Evolutionary conservation across 495 filamentous ascomycete genomes (phyloP), one percentile per base, ranked within the genome.

Genomic region (Tuber indicum): DNA sequence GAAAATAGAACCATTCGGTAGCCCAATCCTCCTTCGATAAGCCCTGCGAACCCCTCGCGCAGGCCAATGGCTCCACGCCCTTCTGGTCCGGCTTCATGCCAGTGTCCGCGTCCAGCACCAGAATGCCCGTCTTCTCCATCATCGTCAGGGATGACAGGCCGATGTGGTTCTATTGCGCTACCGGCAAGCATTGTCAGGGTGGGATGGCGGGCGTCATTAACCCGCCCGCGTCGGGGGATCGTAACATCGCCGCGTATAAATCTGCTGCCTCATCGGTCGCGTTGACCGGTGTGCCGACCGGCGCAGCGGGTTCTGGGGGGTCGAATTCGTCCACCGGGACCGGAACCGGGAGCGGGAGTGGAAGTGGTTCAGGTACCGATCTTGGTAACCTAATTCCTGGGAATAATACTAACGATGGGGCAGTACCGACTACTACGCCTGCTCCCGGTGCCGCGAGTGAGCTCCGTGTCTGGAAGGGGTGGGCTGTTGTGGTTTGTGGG

Each of bases 51-150:
- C 76, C 83, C 17, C 49, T 83, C 36, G 62, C 76, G 58, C 58
- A 77, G 76, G 81, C 85, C 82, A 84, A 83, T 75, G 81, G 78
- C 84, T 88, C 86, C 78, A 86, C 86, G 0, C 90, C 90, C 75
- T 87, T 93, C 83, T 91, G 87, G 85, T 91, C 89, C 17, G 91
- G 91, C 70, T 91, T 89, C 85, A 86, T 89, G 83, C 85, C 88
- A n/a, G 86, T 88, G 17, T 82, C 85, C 23, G 81, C 70, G n/a
- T 32, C 72, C 9, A 73, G 72, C 52, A 82, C 71, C 4, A 78
- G 43, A 71, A 83, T 83, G 52, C 83, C 81, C 1, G 81, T 84
- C 16, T 89, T 87, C 82, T 85, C 84, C 45, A 82, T 88, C 75
- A 83, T 82, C 1, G 81, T 89, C 12, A 86, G 86, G 46, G 84